Percentiles rank a stretch among this genome's conserved stretches.
These are phyloP conservation scores for Collariella sp. DNA, from an alignment of 495 filamentous ascomycete genomes.

Conservation along the genomic window DNA sequence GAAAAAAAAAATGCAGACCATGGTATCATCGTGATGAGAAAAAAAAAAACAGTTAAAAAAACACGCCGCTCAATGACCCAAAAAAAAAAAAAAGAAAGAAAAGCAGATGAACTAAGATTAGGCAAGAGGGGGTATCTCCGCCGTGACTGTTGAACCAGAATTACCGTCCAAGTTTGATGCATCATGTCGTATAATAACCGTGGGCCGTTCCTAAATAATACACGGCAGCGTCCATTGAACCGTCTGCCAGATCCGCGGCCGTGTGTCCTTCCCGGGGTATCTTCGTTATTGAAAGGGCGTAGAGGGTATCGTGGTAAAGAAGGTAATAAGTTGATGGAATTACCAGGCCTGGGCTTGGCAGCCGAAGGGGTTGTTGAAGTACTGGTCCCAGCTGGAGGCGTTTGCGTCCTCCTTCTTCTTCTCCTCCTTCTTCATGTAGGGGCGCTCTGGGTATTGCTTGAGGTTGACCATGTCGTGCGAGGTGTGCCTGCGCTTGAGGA, in stretches of 20 bases:
- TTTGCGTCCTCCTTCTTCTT: constrained; percentile 37
- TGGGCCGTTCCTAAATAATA: constrained; percentile 35
- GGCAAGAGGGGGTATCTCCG: background rate
- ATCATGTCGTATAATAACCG: constrained; percentile 34
- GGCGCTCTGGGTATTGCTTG: constrained; percentile 59
- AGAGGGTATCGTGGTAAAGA: constrained; percentile 18
- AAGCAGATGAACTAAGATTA: background rate
- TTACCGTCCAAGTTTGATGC: constrained; percentile 37
- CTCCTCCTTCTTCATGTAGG: constrained; percentile 41
- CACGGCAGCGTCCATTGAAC: constrained; percentile 32
- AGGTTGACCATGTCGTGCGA: constrained; percentile 81
- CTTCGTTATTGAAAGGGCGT: background rate
- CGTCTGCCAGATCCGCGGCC: constrained; percentile 22
- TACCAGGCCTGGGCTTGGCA: constrained; percentile 50
- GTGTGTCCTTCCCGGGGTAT: constrained; percentile 23
- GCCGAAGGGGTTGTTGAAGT: constrained; percentile 39
- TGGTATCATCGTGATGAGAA: background rate
- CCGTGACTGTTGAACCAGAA: constrained; percentile 7
- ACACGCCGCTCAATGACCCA: background rate
- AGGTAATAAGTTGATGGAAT: constrained; percentile 11
- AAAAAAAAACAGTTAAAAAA: background rate
- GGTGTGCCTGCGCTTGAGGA: constrained; percentile 85
- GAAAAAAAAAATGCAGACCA: constrained; percentile 15
- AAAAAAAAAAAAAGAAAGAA: background rate
- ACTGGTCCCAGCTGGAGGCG: constrained; percentile 45